Evolutionary conservation across 805 yeast genomes (phyloP), one percentile per base, ranked within the genome.

Genomic region (Ogataea methylovora): DNA sequence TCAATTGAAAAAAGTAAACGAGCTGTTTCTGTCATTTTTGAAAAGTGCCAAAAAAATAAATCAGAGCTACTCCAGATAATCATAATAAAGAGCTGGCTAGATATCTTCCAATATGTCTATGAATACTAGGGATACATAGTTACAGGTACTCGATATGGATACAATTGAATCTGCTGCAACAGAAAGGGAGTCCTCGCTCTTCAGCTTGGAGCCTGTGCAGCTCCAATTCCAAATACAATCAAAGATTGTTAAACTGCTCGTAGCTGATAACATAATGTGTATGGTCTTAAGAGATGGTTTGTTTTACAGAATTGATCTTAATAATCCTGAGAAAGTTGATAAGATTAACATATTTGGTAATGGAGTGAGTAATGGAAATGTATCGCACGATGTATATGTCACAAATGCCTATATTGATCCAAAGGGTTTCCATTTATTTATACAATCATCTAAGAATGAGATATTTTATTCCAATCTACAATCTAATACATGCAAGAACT

Each of bases 231-330:
- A 50, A 17, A 34, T 58, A 7, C 38, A 44, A 16, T 39, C 52
- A 3, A 32, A 65, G 18, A 66, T 82, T 10, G 58, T 61, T 5
- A 55, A 69, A n/a, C 51, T 82, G 31, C 67, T 63, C 13, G 85
- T 79, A 5, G 57, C 67, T 16, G 63, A 66, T 39, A 81, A 82
- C 45, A 56, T 71, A 5, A 65, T 83, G 26, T 67, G 71, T 36
- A 57, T 82, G 30, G 73, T 79, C 0, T 60, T 76, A 36, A 60
- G 60, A 32, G 56, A 67, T 8, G 79, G 81, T 1, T 48, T 65
- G 12, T 55, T 83, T n/a, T 72, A 72, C 42, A 56, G 81, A n/a
- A 80, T 84, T 22, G 76, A 81, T 44, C 57, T 83, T 41, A 77
- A 74, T 33, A 65, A 66, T 32, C 92, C 92, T 1, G 74, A 79